Evolutionary conservation across 371 early-diverging fungal genomes (phyloP).

Genomic region (Blakeslea trispora): DNA sequence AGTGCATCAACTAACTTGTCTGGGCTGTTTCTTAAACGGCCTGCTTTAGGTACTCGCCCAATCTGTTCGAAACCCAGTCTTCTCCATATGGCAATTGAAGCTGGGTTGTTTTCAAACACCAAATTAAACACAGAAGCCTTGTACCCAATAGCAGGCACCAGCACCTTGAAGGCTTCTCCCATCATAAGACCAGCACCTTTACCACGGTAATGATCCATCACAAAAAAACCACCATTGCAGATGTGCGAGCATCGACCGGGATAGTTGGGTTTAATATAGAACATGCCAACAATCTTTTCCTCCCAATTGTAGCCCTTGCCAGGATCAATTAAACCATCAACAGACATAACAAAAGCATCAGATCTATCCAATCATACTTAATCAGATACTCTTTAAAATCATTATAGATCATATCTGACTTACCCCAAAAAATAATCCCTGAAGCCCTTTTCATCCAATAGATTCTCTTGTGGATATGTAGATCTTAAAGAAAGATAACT

Average conservation of each 20-base stretch:
- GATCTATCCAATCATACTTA: slow-evolving; percentile 25
- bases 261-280: slow-evolving; percentile 81
- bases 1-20: slow-evolving; percentile 70
- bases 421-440: slow-evolving; percentile 56
- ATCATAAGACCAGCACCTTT: slow-evolving; percentile 68
- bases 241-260: slow-evolving; percentile 68
- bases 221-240: slow-evolving; percentile 81
- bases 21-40: slow-evolving; percentile 50
- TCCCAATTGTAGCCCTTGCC: slow-evolving; percentile 34
- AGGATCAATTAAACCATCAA: slow-evolving; percentile 28
- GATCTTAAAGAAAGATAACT: too few species aligned
- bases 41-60: slow-evolving; percentile 71
- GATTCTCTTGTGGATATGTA: slow-evolving; percentile 74
- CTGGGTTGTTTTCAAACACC: slow-evolving; percentile 72
- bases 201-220: slow-evolving; percentile 51
- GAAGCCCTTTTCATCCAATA: slow-evolving; percentile 51
- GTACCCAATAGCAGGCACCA: slow-evolving; percentile 74
- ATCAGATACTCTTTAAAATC: neutral
- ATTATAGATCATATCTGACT: neutral
- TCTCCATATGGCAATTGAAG: slow-evolving; percentile 68
- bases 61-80: slow-evolving; percentile 67
- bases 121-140: slow-evolving; percentile 80
- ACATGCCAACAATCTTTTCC: slow-evolving; percentile 62
- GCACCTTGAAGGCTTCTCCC: slow-evolving; percentile 63
- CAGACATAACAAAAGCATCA: slow-evolving; percentile 59